Conservation (phyloP, 2,329 filamentous ascomycete genomes). For the Beauveria pseudobassiana region DNA sequence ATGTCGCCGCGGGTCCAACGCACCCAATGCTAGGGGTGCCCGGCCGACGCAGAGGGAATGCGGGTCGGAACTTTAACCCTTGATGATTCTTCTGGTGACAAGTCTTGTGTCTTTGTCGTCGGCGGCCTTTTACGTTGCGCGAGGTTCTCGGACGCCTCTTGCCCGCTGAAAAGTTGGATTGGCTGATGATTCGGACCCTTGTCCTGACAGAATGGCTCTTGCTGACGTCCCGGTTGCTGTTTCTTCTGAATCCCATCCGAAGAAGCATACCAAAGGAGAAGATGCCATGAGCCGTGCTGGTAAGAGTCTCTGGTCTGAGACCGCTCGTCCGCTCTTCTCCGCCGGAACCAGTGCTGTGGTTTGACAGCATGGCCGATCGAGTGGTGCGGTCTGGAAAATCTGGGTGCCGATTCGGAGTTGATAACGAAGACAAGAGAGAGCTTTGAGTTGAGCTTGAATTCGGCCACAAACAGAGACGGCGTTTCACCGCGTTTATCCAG, state of each 20-base stretch:
- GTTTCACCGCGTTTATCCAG: conserved; percentile 29
- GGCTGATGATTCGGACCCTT: conserved; percentile 36
- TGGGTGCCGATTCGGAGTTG: conserved; percentile 10
- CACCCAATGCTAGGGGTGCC: conserved; percentile 30
- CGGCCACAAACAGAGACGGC: conserved; percentile 40
- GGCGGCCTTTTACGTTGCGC: conserved; percentile 53
- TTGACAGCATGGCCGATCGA: conserved; percentile 19
- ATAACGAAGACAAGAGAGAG: conserved; percentile 14
- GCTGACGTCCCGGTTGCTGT: conserved; percentile 43
- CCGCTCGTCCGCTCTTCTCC: conserved; percentile 65
- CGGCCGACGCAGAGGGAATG: conserved; percentile 46
- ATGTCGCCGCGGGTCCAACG: conserved; percentile 27
- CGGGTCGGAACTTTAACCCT: conserved; percentile 93
- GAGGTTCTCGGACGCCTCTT: conserved; percentile 22
- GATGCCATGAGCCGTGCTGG: conserved; percentile 67
- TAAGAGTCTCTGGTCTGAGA: conserved; percentile 66
- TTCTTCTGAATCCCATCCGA: conserved; percentile 11
- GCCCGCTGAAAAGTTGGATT: conserved; percentile 45
- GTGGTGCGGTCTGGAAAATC: conserved; percentile 16
- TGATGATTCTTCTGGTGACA: conserved; percentile 58
- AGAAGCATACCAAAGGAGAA: conserved; percentile 41
- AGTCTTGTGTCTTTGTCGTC: conserved; percentile 58
- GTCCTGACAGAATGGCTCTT: conserved; percentile 20
- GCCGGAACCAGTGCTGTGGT: conserved; percentile 56
- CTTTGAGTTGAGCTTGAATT: conserved; percentile 36